These are phyloP conservation scores for Ascochyta fabae DNA, from an alignment of 2,329 filamentous ascomycete genomes.

Conservation along the genomic window DNA sequence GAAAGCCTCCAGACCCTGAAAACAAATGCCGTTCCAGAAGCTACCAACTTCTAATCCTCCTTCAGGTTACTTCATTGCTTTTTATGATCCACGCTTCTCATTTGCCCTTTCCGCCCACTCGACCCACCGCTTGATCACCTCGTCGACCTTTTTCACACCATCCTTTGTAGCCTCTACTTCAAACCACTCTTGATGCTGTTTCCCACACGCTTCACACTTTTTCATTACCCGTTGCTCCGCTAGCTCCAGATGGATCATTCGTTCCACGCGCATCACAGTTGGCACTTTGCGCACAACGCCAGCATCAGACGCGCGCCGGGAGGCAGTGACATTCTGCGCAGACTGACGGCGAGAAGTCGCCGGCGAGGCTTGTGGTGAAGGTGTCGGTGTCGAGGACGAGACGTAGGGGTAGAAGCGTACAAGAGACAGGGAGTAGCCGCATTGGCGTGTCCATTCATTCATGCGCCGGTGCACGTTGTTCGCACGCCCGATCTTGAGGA, in stretches of 20 bases:
- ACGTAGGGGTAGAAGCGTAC: conserved; percentile 92
- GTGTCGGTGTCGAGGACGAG: conserved; percentile 32
- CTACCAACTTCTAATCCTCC: not conserved
- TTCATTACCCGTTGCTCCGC: conserved; percentile 63
- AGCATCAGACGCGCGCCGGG: conserved; percentile 30
- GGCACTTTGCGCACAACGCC: conserved; percentile 71
- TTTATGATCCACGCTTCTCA: not conserved
- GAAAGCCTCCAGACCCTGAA: not conserved
- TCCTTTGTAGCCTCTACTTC: conserved; percentile 78
- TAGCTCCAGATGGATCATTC: conserved; percentile 90
- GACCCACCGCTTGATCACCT: conserved; percentile 83
- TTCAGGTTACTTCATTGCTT: not conserved
- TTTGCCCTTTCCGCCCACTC: conserved; percentile 71
- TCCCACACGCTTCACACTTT: conserved; percentile 78
- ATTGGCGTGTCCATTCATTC: conserved; percentile 93
- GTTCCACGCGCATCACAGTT: conserved; percentile 85
- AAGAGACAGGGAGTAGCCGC: conserved; percentile 84
- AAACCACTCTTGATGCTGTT: conserved; percentile 94
- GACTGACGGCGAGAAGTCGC: conserved; percentile 9
- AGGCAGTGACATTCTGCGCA: conserved; percentile 4
- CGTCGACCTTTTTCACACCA: conserved; percentile 72
- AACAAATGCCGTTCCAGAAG: not conserved
- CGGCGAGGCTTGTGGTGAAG: conserved; percentile 35
- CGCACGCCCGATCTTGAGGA: conserved; percentile 70
- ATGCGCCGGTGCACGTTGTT: conserved; percentile 89